Evolutionary conservation across 1,284 basidiomycete species (phyloP), one percentile per base, ranked within the genome.

Genomic region (Rugosomyces carneus): DNA sequence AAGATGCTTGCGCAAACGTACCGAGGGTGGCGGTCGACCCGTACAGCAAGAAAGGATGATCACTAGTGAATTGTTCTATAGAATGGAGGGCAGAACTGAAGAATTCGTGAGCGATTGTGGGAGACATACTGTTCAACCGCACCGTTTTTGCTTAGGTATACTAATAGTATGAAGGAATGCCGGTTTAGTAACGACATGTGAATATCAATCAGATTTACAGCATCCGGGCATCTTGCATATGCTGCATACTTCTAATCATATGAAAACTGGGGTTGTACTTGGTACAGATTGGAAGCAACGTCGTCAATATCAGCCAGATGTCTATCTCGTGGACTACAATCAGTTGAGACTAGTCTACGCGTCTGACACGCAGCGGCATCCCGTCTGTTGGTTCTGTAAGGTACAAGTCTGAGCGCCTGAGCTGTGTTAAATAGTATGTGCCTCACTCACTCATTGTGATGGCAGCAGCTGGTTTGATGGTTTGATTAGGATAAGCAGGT

Each of bases 391-490:
- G 62, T 47, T 65, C 63, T 65, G 37, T 2, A 23, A 21, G 18
- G 10, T 42, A 16, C 9, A 5, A 37, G 21, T 43, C 5, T 19
- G 8, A 45, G 36, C 18, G 36, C 2, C 15, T 24, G n/a, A 5
- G 21, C 37, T 10, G 13, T 10, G n/a, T n/a, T n/a, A 20, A 6
- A 26, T 32, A 21, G 6, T 9, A 26, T 16, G 34, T 11, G 23
- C 8, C 11, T 8, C 2, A 61, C 67, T 41, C 48, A 72, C 71
- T 73, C 69, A 71, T 73, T 1, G 71, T 73, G 15, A 73, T 59
- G 21, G 69, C 71, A 15, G 70, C 66, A 11, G 66, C 66, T 29
- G 69, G 68, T n/a, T 66, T 60, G 5, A 67, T 62, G 8, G 60
- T 57, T 47, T 73, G 71, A 11, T 67, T 70, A 24, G 58, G 57